Evolutionary conservation across 192 early-diverging fungal genomes (phyloP), one percentile per base, ranked within the genome.

Genomic region (Gorgonomyces haynaldii): DNA sequence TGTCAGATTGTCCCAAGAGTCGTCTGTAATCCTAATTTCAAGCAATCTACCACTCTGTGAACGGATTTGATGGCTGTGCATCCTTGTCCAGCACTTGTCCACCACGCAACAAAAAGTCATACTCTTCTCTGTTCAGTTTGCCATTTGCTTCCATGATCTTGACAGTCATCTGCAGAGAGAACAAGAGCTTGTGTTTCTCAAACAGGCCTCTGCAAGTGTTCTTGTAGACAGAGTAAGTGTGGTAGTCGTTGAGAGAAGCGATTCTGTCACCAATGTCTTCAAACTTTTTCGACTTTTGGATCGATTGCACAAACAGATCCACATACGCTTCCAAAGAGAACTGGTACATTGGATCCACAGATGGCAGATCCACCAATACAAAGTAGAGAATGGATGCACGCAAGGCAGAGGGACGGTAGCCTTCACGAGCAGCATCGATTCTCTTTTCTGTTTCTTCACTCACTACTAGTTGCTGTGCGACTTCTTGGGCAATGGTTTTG

Each of bases 291-390:
- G 74, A 70, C 37, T 78, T 78, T 17, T 48, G 39, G 37, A 78
- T 78, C 7, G 76, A 78, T 40, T 70, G 71, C 32, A 76, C 76
- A 56, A 78, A 78, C 46, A 78, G 38, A 15, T 78, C 74, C 13
- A 79, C 58, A 54, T 78, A 78, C 17, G 74, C 56, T 40, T 78
- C 76, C 28, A 78, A 44, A 4, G 74, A 78, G 45, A 78, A 78
- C 42, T 78, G 76, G 49, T 78, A 78, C 76, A 78, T 78, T n/a
- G 74, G 70, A 60, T 78, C 76, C 15, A 78, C 67, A 10, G 73
- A 54, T 1, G 76, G 54, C 23, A 78, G 53, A 35, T 78, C 76
- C 23, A 71, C 68, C 13, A 78, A 57, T 17, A 78, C 76, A 56
- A 78, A 78, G 50, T 78, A 78, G 16, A 78, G 51, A 30, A 78